Evolutionary conservation across 2,329 filamentous ascomycete species (phyloP).

Genomic region (Botrytis porri): DNA sequence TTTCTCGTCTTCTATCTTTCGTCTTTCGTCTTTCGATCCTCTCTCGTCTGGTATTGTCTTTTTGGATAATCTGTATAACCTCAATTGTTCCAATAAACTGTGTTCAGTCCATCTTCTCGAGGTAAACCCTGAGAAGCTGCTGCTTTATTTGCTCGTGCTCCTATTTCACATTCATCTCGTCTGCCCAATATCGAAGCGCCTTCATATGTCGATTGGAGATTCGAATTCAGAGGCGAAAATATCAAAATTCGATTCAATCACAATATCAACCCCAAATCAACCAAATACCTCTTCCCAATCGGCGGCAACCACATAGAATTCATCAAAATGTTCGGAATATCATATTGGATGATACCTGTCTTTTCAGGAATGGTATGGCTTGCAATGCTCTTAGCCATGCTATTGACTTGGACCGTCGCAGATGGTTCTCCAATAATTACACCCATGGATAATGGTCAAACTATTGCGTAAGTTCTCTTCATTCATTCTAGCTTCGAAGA

Average conservation of each 20-base stretch:
- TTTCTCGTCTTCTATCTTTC: neutral
- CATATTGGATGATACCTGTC: constrained; percentile 24
- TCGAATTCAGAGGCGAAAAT: neutral
- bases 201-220: neutral
- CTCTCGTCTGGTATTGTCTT: neutral
- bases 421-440: constrained; percentile 50
- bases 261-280: neutral
- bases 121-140: neutral
- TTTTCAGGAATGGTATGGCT: constrained; percentile 30
- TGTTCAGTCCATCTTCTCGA: neutral
- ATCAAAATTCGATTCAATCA: neutral
- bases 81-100: neutral
- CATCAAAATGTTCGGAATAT: constrained; percentile 16
- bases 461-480: constrained; percentile 44
- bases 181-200: neutral
- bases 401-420: constrained; percentile 56
- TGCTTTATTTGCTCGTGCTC: neutral
- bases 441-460: constrained; percentile 56
- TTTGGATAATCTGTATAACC: neutral
- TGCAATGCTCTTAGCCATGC: constrained; percentile 26
- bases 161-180: neutral
- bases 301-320: neutral
- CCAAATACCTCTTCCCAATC: neutral
- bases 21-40: neutral
- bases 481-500: constrained; percentile 43